These are phyloP conservation scores for Physcomitrium patens DNA, from an alignment of 225 moss, liverwort and hornwort species.

Conservation along the genomic window DNA sequence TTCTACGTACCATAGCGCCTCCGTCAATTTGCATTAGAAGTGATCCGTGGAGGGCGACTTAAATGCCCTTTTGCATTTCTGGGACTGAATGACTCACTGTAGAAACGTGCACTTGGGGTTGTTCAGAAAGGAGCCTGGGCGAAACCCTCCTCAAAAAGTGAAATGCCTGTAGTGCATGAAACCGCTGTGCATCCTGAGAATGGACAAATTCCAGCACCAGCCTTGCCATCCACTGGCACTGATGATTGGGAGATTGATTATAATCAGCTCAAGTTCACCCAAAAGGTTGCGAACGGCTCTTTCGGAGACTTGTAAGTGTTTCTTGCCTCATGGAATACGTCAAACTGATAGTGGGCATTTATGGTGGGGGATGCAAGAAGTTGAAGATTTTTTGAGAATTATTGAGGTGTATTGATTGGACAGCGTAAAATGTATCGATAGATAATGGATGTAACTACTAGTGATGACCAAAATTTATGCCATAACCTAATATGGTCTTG, in stretches of 20 bases:
- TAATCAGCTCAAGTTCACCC: conserved; percentile 64
- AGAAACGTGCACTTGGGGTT: conserved; percentile 19
- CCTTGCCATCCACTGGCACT: conserved; percentile 25
- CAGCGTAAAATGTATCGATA: too few relatives aligned
- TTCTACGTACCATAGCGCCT: conserved; percentile 4
- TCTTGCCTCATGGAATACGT: conserved; percentile 2
- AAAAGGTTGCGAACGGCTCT: conserved; percentile 81
- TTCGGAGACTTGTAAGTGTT: conserved; percentile 88
- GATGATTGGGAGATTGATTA: conserved; percentile 96
- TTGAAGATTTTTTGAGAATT: conserved; percentile 5
- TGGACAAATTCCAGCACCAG: conserved; percentile 26
- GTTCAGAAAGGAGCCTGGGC: conserved; percentile 42
- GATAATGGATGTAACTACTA: neutral
- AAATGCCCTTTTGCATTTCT: neutral
- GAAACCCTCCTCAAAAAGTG: conserved; percentile 14
- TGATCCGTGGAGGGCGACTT: neutral
- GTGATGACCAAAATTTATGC: neutral
- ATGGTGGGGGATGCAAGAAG: neutral
- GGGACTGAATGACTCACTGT: conserved; percentile 4
- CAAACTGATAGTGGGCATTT: neutral
- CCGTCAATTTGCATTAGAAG: neutral
- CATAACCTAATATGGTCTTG: conserved; percentile 5
- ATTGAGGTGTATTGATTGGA: too few relatives aligned
- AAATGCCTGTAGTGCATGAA: conserved; percentile 33
- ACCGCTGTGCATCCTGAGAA: conserved; percentile 24